Conservation (phyloP, 805 yeast species). For the Alloascoidea hylecoeti region DNA sequence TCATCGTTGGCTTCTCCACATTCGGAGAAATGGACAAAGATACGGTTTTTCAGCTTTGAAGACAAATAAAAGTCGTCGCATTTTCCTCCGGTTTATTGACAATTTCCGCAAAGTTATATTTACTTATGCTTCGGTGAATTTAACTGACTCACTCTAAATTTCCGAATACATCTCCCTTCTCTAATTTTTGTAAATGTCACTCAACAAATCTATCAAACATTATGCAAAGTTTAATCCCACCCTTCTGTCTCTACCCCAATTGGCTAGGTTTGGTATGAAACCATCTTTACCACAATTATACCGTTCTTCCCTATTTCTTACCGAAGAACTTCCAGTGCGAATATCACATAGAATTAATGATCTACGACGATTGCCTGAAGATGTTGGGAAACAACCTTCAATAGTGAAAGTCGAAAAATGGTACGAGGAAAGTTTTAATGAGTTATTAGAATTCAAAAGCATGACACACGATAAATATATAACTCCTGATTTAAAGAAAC, state of each 20-base stretch:
- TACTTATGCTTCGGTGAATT: too few relatives aligned
- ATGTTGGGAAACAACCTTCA: not conserved
- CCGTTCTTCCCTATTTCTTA: conserved; percentile 1
- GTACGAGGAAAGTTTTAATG: conserved; percentile 2
- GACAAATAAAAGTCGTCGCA: too few relatives aligned
- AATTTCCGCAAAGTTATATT: too few relatives aligned
- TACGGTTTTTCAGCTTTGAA: too few relatives aligned
- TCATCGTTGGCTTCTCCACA: too few relatives aligned
- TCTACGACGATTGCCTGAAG: conserved; percentile 56
- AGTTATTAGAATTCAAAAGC: not conserved
- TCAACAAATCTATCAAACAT: not conserved
- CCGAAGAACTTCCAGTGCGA: conserved; percentile 67
- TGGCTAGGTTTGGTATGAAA: conserved; percentile 1
- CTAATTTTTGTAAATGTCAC: too few relatives aligned
- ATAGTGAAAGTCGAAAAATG: conserved; percentile 2
- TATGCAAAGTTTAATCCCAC: conserved; percentile 3
- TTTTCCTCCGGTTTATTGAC: too few relatives aligned
- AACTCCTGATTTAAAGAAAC: not conserved
- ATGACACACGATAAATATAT: conserved; percentile 1
- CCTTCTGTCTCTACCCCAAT: conserved; percentile 1
- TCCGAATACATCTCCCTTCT: too few relatives aligned
- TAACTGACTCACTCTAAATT: too few relatives aligned
- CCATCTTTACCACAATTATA: conserved; percentile 2
- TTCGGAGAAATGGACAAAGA: too few relatives aligned
- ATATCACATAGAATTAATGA: conserved; percentile 70